Evolutionary conservation across 345 rosid genomes (phyloP).

Genomic region (Nasturtium officinale): DNA sequence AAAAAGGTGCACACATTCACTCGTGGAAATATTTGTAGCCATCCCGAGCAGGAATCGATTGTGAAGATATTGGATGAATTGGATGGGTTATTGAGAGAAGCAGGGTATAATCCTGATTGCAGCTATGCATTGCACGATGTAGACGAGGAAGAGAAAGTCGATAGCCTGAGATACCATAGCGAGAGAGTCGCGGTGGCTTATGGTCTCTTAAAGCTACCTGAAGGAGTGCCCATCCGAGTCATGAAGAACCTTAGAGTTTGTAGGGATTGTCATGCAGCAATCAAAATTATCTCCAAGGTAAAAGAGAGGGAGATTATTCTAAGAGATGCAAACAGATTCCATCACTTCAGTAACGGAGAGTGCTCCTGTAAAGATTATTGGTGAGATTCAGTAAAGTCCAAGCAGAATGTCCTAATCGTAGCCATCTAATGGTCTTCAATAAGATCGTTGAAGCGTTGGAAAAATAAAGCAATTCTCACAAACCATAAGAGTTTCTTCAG

Average conservation of each 20-base stretch:
- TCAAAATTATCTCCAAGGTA: constrained; percentile 64
- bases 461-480: neutral
- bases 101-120: constrained; percentile 66
- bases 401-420: neutral
- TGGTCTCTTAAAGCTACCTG: constrained; percentile 65
- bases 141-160: constrained; percentile 70
- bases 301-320: constrained; percentile 64
- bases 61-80: constrained; percentile 54
- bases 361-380: constrained; percentile 77
- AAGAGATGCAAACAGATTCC: constrained; percentile 74
- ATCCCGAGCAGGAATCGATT: constrained; percentile 58
- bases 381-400: constrained; percentile 39
- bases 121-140: constrained; percentile 75
- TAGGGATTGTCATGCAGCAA: constrained; percentile 75
- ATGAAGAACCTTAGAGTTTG: constrained; percentile 83
- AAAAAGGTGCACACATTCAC: constrained; percentile 73
- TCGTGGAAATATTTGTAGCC: constrained; percentile 56
- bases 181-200: constrained; percentile 76
- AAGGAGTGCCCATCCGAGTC: constrained; percentile 63
- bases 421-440: neutral
- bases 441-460: neutral
- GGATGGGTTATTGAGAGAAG: constrained; percentile 59
- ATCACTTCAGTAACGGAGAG: constrained; percentile 66
- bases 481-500: neutral
- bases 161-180: constrained; percentile 62